Evolutionary conservation across 2,329 filamentous ascomycete species (phyloP).

Genomic region (Davidsoniella virescens): DNA sequence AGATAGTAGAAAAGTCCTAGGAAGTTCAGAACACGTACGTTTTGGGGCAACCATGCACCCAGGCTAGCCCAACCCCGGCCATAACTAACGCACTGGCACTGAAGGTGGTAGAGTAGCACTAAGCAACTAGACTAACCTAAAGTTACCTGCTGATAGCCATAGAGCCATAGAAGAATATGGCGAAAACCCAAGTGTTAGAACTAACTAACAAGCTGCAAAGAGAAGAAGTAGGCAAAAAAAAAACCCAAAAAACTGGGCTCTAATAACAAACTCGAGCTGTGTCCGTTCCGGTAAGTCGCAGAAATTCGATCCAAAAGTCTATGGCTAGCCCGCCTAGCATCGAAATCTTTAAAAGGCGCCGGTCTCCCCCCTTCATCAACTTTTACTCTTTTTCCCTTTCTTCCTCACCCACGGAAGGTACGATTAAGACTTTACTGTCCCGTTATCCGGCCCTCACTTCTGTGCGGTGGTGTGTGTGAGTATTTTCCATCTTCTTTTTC

Average conservation of each 20-base stretch:
- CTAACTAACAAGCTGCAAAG: background rate
- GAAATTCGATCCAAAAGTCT: background rate
- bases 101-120: too few relatives aligned
- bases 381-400: constrained; percentile 21
- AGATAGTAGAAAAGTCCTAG: too few relatives aligned
- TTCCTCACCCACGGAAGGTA: constrained; percentile 34
- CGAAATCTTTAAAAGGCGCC: constrained; percentile 6
- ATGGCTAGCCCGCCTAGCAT: constrained; percentile 1
- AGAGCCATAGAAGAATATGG: too few relatives aligned
- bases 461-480: constrained; percentile 28
- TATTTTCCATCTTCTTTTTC: constrained; percentile 16
- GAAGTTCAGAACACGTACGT: too few relatives aligned
- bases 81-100: too few relatives aligned
- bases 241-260: background rate
- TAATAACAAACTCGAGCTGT: too few relatives aligned
- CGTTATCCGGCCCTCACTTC: constrained; percentile 23
- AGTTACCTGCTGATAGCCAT: too few relatives aligned
- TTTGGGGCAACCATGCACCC: too few relatives aligned
- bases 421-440: constrained; percentile 18
- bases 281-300: too few relatives aligned
- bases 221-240: background rate
- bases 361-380: constrained; percentile 1
- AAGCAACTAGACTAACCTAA: too few relatives aligned
- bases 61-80: too few relatives aligned
- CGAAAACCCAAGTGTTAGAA: background rate